A percentile compares a stretch with the other conserved stretches of the same genome.
phyloP scores from a whole-genome alignment of 352 stramenopile species.

The Phytophthora ohioensis region DNA sequence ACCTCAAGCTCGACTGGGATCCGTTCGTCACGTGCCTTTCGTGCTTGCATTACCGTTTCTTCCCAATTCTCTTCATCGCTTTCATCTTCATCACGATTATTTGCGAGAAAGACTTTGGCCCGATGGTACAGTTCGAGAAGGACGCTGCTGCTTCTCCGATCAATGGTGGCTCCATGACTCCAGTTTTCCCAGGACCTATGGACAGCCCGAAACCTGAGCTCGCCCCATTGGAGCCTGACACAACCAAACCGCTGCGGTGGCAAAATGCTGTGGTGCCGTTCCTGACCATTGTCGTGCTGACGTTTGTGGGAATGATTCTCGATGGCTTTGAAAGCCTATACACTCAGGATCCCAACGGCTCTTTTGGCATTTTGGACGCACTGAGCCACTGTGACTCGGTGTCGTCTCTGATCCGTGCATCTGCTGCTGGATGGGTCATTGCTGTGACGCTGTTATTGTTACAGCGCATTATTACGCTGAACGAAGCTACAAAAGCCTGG shows the following conservation, averaged over 20 bases:
- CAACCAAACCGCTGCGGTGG: constrained; percentile 77
- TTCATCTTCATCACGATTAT: constrained; percentile 93
- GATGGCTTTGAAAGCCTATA: constrained; percentile 74
- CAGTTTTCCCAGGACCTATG: constrained; percentile 68
- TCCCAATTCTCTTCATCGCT: constrained; percentile 89
- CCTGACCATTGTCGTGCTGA: constrained; percentile 80
- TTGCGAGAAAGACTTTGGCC: constrained; percentile 88
- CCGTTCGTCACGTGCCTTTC: constrained; percentile 89
- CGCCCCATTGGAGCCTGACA: constrained; percentile 74
- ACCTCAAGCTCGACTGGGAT: constrained; percentile 87
- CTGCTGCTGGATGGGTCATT: constrained; percentile 78
- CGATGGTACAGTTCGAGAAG: constrained; percentile 90
- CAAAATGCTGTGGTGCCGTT: constrained; percentile 91
- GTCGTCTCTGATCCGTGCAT: constrained; percentile 78
- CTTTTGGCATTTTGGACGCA: constrained; percentile 71
- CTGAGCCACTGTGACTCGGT: constrained; percentile 86
- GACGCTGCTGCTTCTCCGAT: constrained; percentile 79
- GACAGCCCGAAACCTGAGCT: constrained; percentile 76
- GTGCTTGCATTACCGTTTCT: constrained; percentile 88
- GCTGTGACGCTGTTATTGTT: constrained; percentile 74
- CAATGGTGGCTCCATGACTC: constrained; percentile 65
- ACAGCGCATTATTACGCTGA: constrained; percentile 88
- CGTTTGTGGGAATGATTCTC: constrained; percentile 90
- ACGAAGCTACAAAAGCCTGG: constrained; percentile 90
- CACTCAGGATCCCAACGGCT: constrained; percentile 49